phyloP scores from a whole-genome alignment of 306 rosid genomes.

The Quercus bicolor region DNA sequence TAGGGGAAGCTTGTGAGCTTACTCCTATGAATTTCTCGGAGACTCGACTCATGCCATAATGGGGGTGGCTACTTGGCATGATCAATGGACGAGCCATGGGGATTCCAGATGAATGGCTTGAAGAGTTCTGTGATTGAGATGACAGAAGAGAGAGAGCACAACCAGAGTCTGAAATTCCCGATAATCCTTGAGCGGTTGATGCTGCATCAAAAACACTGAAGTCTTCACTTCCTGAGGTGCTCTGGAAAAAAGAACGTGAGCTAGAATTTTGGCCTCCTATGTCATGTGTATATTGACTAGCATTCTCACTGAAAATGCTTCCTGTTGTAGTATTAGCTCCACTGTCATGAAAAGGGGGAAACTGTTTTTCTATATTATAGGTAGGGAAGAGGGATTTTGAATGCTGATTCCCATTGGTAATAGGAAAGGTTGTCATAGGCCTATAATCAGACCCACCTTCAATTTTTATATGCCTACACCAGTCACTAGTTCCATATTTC shows the following conservation, averaged over 20 bases:
- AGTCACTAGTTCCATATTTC: slow-evolving; percentile 42
- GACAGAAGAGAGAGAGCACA: slow-evolving; percentile 99
- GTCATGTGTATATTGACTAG: slow-evolving; percentile 33
- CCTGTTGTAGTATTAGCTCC: slow-evolving; percentile 38
- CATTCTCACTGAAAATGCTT: slow-evolving; percentile 44
- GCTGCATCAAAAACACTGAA: slow-evolving; percentile 49
- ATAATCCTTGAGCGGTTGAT: slow-evolving; percentile 47
- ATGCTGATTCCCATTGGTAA: slow-evolving; percentile 37
- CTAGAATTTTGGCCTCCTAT: slow-evolving; percentile 33
- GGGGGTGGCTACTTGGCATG: slow-evolving; percentile 50
- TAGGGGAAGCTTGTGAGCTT: slow-evolving; percentile 51
- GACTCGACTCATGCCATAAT: slow-evolving; percentile 45
- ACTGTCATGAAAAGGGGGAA: slow-evolving; percentile 49
- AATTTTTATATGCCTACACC: slow-evolving; percentile 42
- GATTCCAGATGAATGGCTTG: slow-evolving; percentile 61
- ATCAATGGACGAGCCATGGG: slow-evolving; percentile 45
- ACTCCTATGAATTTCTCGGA: slow-evolving; percentile 49
- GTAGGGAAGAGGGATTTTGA: slow-evolving; percentile 44
- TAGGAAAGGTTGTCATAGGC: slow-evolving; percentile 39
- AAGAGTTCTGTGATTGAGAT: slow-evolving; percentile 72
- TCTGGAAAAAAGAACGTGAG: slow-evolving; percentile 37
- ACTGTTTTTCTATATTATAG: slow-evolving; percentile 37
- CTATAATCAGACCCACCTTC: slow-evolving; percentile 41
- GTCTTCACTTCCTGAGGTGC: slow-evolving; percentile 50
- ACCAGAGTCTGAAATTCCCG: slow-evolving; percentile 60